Conservation (phyloP, 768 basidiomycete genomes). For the Hericium erinaceus region DNA sequence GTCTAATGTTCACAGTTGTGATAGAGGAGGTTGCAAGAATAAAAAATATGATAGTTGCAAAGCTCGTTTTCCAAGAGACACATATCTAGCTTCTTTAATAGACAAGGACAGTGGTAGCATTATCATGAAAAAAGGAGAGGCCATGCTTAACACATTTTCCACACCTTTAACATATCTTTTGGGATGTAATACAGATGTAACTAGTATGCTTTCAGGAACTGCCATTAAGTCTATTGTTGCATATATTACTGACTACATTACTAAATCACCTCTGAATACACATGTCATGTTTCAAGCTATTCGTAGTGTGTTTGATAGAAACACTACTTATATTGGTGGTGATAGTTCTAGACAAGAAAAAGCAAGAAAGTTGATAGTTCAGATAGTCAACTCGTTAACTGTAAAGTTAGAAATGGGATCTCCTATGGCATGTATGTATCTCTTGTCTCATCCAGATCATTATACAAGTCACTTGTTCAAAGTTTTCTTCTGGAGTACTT, state of each 20-base stretch:
- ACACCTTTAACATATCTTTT: constrained; percentile 24
- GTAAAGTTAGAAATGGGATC: constrained; percentile 28
- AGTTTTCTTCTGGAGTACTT: constrained; percentile 25
- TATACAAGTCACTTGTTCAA: constrained; percentile 29
- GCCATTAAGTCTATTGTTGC: constrained; percentile 28
- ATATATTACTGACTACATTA: constrained; percentile 36
- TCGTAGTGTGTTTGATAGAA: constrained; percentile 15
- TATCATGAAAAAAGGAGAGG: constrained; percentile 23
- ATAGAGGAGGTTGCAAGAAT: constrained; percentile 21
- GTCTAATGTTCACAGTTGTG: constrained; percentile 2
- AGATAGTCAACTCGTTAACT: constrained; percentile 28
- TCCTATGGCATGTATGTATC: constrained; percentile 28
- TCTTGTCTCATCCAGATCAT: constrained; percentile 28
- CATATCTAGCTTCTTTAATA: constrained; percentile 17
- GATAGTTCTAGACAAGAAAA: constrained; percentile 7
- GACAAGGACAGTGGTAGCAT: constrained; percentile 21
- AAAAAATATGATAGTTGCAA: constrained; percentile 22
- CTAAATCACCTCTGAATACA: too few species aligned
- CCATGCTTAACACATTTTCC: constrained; percentile 28
- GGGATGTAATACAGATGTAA: constrained; percentile 31
- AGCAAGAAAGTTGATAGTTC: constrained; percentile 23
- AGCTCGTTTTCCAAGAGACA: constrained; percentile 27
- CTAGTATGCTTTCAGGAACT: constrained; percentile 30
- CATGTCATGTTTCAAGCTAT: constrained; percentile 28
- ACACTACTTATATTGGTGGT: constrained; percentile 14